These are phyloP conservation scores for Spinacia oleracea DNA, from an alignment of 179 eudicot species.

Conservation along the genomic window DNA sequence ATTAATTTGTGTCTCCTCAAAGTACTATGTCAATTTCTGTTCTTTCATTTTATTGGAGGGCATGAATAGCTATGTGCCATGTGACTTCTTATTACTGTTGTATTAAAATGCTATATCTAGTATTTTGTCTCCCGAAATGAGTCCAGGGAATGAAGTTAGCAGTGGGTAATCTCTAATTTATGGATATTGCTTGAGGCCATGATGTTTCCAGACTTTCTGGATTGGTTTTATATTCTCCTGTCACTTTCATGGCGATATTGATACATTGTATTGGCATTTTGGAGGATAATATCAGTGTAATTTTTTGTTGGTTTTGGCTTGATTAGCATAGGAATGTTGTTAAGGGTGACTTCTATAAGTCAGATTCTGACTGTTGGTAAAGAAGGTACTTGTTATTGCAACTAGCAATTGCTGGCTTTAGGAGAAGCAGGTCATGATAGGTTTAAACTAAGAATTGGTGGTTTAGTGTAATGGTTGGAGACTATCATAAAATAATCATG, in stretches of 20 bases:
- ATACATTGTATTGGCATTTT: neutral
- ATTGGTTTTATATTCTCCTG: neutral
- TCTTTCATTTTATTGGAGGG: neutral
- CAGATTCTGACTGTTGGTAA: neutral
- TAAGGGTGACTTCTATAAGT: neutral
- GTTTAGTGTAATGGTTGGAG: neutral
- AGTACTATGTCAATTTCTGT: neutral
- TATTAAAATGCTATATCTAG: neutral
- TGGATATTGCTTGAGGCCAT: conserved; percentile 3
- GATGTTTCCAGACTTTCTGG: neutral
- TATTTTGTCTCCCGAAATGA: neutral
- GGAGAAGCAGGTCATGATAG: neutral
- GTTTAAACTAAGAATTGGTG: neutral
- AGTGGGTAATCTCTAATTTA: neutral
- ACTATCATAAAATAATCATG: neutral
- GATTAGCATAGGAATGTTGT: neutral
- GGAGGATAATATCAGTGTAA: neutral
- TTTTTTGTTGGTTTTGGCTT: neutral
- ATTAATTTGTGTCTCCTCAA: neutral
- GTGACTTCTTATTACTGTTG: neutral
- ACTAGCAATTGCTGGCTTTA: neutral
- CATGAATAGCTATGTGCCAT: neutral
- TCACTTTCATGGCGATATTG: neutral
- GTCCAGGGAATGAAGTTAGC: neutral
- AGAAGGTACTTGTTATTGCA: neutral